Percentiles rank a stretch among this genome's conserved stretches.
Evolutionary conservation across 192 early-diverging fungal species (phyloP).

Genomic region (Backusella sp.): DNA sequence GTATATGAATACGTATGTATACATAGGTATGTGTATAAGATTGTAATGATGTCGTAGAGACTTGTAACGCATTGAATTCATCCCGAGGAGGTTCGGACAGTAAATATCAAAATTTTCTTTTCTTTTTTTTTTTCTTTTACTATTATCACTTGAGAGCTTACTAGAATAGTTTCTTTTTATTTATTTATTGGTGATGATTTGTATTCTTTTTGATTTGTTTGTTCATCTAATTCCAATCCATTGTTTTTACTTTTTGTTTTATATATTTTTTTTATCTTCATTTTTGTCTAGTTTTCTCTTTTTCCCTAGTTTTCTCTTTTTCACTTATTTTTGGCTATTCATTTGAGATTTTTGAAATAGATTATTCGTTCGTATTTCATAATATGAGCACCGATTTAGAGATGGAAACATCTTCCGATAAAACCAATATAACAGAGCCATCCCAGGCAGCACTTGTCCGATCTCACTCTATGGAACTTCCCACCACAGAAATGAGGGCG

Average conservation of each 20-base stretch:
- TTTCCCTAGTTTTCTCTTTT: background rate
- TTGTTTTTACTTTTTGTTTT: background rate
- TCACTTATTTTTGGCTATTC: background rate
- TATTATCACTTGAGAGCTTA: background rate
- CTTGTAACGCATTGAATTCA: background rate
- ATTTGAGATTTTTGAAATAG: no score
- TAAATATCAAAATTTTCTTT: background rate
- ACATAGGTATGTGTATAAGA: background rate
- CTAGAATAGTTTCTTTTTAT: slow-evolving; percentile 6
- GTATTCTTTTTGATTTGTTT: background rate
- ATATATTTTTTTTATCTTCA: no score
- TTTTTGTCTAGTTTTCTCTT: background rate
- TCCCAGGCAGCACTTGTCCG: background rate
- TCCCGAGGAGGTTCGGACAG: slow-evolving; percentile 4
- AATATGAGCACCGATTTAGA: background rate
- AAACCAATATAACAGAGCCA: background rate
- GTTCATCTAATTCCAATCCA: background rate
- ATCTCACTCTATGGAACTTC: background rate
- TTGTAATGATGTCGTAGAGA: background rate
- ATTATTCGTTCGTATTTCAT: background rate
- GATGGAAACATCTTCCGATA: background rate
- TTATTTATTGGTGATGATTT: background rate
- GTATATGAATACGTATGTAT: no score
- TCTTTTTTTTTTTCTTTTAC: background rate
- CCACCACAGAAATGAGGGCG: background rate